Base-by-base conservation (phyloP, 1,284 basidiomycete genomes). In the Cutaneotrichosporon sp. region DNA sequence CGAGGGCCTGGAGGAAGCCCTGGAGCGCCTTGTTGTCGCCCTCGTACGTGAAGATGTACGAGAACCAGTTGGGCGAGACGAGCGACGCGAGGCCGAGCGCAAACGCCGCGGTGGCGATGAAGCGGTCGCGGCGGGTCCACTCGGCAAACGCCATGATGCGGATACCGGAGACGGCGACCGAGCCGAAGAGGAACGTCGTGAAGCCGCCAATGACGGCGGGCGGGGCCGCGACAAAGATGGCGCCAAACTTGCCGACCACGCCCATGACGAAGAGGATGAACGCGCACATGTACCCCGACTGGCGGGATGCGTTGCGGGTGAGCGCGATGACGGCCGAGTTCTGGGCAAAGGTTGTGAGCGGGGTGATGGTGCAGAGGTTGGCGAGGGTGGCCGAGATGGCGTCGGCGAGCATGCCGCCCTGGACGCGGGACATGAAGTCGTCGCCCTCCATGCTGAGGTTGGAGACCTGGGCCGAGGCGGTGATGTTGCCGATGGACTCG, bases 1-100 rank as follows among this genome's bases (percentile, higher is more conserved):
- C 87, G 65, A 93, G 89, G 2, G 88, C 88, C 72, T 89, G 82
- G 65, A 93, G 85, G 55, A 93, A 81, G 2, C 92, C 90, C 62
- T 84, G 77, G n/a, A 93, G 78, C 0, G 87, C 89, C 49, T 80
- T 82, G 72, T 81, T 88, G 31, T 84, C 81, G 59, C 84, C 81
- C 1, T 76, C 67, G 3, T 73, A 71, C 11, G 72, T 71, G 66
- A 75, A 73, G 52, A 76, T 67, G 69, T 77, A 73, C 51, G 60
- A 65, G 59, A 77, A 77, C 70, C 75, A 81, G 25, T 71, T 68
- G 5, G 72, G 71, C 13, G 79, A 79, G 22, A 80, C 65, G 51
- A 82, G 69, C 51, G 90, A 84, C 0, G 89, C 90, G 34, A 92
- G 63, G 5, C 91, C 90, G 66, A 92, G 87, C 0, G 85, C 85